Percentiles rank a stretch among this genome's conserved stretches.
Evolutionary conservation across 2,329 filamentous ascomycete genomes (phyloP).

Genomic region (Colletotrichum kahawae): DNA sequence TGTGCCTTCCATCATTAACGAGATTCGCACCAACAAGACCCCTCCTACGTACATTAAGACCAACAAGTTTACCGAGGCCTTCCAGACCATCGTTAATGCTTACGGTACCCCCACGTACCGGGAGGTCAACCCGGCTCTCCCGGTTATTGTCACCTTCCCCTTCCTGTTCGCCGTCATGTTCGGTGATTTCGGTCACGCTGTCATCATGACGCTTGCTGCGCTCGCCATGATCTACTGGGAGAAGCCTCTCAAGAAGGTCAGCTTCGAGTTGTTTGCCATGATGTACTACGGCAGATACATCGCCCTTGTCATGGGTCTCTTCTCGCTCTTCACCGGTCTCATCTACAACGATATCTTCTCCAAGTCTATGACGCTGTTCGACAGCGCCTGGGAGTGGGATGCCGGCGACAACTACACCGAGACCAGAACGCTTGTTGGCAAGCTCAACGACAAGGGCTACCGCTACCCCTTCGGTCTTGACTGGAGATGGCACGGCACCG

Average conservation of each 20-base stretch:
- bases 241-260: conserved; percentile 88
- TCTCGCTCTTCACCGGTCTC: conserved; percentile 95
- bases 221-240: conserved; percentile 97
- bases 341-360: conserved; percentile 99
- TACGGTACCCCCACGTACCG: conserved; percentile 98
- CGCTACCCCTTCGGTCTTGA: conserved; percentile 96
- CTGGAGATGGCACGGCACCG: conserved; percentile 94
- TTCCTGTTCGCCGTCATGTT: conserved; percentile 99
- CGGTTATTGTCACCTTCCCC: conserved; percentile 97
- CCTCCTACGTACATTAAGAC: conserved; percentile 97
- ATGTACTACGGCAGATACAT: conserved; percentile 99
- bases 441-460: conserved; percentile 72
- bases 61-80: conserved; percentile 97
- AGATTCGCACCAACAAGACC: conserved; percentile 95
- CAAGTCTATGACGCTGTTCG: conserved; percentile 86
- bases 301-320: conserved; percentile 96
- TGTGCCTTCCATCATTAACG: conserved; percentile 98
- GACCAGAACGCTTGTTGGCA: conserved; percentile 68
- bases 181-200: conserved; percentile 92
- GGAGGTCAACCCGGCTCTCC: conserved; percentile 94
- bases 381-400: conserved; percentile 85
- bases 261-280: conserved; percentile 95
- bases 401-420: conserved; percentile 70
- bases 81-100: conserved; percentile 98
- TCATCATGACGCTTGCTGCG: conserved; percentile 85